Base-by-base conservation (phyloP, 2,329 filamentous ascomycete species). In the Ophiostoma triangulosporum region DNA sequence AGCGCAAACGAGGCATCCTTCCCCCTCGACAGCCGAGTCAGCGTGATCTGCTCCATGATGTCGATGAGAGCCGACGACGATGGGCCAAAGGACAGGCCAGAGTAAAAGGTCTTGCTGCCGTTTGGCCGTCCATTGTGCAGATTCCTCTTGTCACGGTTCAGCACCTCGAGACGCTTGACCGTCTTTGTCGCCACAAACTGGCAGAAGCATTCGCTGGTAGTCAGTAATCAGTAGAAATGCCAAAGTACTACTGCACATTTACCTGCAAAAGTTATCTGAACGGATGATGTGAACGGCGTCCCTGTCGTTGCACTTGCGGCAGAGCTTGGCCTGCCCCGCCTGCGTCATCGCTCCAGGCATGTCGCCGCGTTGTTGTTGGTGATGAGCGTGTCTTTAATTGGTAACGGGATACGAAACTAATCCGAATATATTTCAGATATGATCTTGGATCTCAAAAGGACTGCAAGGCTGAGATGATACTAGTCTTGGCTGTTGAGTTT, bases 31-130 rank as follows among this genome's bases (percentile, higher is more conserved):
- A 76, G 73, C 64, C 91, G 84, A 52, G 75, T 76, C 59, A 77
- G 72, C 46, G 86, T 72, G 62, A 88, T 86, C 56, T 76, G 70
- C 65, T 87, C 78, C 52, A 97, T 71, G 22, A 95, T 74, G 61
- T 91, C 78, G 29, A 95, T 73, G 43, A 98, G 72, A 14, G 81
- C 78, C 14, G 85, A 75, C 0, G 91, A 97, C 1, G 86, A 93
- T 1, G 85, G 72, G 0, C 93, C 91, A 62, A 88, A 83, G 0
- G 90, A 95, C 1, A 96, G 71, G 6, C 89, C 88, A 20, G 95
- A 71, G 17, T 95, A 71, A 48, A 95, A 77, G 31, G 65, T 63
- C 64, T 78, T 64, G 63, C 77, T 32, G 32, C 27, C 24, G 32
- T 57, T 45, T 27, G 38, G 48, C 9, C 65, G 48, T 1, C 50